These are phyloP conservation scores for Jasminum sambac DNA, from an alignment of 257 asterid species.

Conservation along the genomic window DNA sequence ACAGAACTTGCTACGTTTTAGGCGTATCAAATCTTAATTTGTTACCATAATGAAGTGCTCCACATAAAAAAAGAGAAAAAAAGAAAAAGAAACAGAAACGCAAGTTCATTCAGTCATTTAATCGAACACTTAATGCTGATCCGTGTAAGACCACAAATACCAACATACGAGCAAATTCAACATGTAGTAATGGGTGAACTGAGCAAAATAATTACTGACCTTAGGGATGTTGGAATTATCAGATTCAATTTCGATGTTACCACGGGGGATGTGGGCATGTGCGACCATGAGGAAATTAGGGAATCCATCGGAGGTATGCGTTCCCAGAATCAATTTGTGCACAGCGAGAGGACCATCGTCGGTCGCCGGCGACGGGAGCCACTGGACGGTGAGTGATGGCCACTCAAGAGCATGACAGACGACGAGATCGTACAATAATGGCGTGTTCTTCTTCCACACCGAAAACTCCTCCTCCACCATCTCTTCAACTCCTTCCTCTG, in stretches of 20 bases:
- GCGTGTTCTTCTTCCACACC: constrained; percentile 96
- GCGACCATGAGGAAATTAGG: constrained; percentile 86
- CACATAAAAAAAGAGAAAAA: no score
- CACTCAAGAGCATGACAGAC: constrained; percentile 88
- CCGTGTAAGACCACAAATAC: neutral
- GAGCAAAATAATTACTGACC: constrained; percentile 35
- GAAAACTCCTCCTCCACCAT: constrained; percentile 81
- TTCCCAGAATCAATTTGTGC: constrained; percentile 74
- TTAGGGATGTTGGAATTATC: constrained; percentile 54
- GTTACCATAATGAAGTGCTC: neutral
- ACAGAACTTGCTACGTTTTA: neutral
- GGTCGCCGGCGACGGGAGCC: constrained; percentile 61
- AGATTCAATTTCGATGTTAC: constrained; percentile 42
- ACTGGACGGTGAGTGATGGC: constrained; percentile 97
- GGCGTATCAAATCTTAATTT: neutral
- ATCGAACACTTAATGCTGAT: constrained; percentile 48
- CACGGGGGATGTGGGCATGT: constrained; percentile 69
- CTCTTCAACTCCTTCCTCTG: constrained; percentile 39
- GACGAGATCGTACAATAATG: constrained; percentile 77
- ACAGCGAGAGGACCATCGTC: constrained; percentile 45
- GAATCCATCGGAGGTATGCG: constrained; percentile 75
- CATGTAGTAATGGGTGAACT: neutral
- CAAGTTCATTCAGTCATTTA: constrained; percentile 22
- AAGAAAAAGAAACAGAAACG: neutral
- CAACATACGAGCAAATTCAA: neutral